Evolutionary conservation across 1,284 basidiomycete species (phyloP).

Genomic region (Ceraceosorus guamensis): DNA sequence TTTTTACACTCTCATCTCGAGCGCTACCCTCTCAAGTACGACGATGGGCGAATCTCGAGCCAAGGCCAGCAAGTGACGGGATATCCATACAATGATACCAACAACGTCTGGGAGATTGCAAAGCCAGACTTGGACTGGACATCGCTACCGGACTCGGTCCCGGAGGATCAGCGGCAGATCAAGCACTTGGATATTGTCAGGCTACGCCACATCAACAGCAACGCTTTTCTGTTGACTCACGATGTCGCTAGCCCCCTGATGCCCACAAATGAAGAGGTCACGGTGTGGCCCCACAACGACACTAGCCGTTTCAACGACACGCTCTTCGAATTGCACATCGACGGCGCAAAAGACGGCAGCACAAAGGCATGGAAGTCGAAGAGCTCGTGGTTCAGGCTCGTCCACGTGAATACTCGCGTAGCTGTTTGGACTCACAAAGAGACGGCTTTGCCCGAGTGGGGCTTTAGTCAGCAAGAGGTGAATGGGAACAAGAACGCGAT

Average conservation of each 20-base stretch:
- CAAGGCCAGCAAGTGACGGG: conserved; percentile 99
- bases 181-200: conserved; percentile 82
- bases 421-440: conserved; percentile 84
- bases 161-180: conserved; percentile 75
- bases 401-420: conserved; percentile 83
- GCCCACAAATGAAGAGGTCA: conserved; percentile 98
- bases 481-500: conserved; percentile 90
- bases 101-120: conserved; percentile 92
- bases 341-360: conserved; percentile 13
- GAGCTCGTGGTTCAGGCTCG: conserved; percentile 42
- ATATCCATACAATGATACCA: conserved; percentile 82
- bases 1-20: conserved; percentile 89
- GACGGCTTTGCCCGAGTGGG: conserved; percentile 82
- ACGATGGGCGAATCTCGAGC: conserved; percentile 89
- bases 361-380: conserved; percentile 23
- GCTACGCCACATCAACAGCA: conserved; percentile 77
- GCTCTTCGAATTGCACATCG: conserved; percentile 38
- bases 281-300: conserved; percentile 55
- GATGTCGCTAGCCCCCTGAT: conserved; percentile 95
- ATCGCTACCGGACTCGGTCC: conserved; percentile 62
- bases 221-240: conserved; percentile 79
- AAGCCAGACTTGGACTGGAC: conserved; percentile 68
- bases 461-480: conserved; percentile 90
- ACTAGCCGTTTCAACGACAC: conserved; percentile 49
- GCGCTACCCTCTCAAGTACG: conserved; percentile 83